phyloP scores from a whole-genome alignment of 2,329 filamentous ascomycete species.

The Colletotrichum truncatum region DNA sequence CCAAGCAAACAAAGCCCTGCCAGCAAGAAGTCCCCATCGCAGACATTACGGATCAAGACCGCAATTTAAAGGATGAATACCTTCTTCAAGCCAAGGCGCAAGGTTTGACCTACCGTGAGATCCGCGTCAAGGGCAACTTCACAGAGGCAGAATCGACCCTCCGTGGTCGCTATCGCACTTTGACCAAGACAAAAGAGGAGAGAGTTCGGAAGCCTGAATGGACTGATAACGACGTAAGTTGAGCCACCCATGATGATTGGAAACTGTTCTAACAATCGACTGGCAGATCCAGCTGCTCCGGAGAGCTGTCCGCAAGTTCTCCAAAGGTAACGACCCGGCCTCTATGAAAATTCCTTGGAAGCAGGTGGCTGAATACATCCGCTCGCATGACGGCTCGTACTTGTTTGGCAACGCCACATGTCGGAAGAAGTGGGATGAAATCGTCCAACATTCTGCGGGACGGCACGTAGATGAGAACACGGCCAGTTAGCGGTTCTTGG shows the following conservation, averaged over 20 bases:
- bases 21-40: background rate
- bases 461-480: background rate
- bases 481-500: background rate
- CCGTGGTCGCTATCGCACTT: slow-evolving; percentile 70
- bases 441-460: slow-evolving; percentile 34
- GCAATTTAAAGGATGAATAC: slow-evolving; percentile 51
- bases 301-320: slow-evolving; percentile 50
- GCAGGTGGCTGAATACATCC: slow-evolving; percentile 63
- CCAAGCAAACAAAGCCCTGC: slow-evolving; percentile 15
- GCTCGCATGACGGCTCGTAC: slow-evolving; percentile 62
- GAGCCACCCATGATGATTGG: background rate
- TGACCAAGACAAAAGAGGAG: slow-evolving; percentile 71
- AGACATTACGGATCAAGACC: slow-evolving; percentile 7
- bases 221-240: slow-evolving; percentile 71
- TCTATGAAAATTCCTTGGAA: slow-evolving; percentile 63
- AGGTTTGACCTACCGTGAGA: slow-evolving; percentile 73
- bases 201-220: slow-evolving; percentile 74
- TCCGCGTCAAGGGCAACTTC: slow-evolving; percentile 63
- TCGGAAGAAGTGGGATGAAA: slow-evolving; percentile 64
- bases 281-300: slow-evolving; percentile 54
- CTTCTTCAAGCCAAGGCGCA: slow-evolving; percentile 62
- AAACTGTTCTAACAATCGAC: background rate
- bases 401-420: slow-evolving; percentile 68
- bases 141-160: slow-evolving; percentile 77
- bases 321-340: slow-evolving; percentile 39